phyloP scores from a whole-genome alignment of 2,329 filamentous ascomycete genomes.

The Ascosphaera pollenicola region DNA sequence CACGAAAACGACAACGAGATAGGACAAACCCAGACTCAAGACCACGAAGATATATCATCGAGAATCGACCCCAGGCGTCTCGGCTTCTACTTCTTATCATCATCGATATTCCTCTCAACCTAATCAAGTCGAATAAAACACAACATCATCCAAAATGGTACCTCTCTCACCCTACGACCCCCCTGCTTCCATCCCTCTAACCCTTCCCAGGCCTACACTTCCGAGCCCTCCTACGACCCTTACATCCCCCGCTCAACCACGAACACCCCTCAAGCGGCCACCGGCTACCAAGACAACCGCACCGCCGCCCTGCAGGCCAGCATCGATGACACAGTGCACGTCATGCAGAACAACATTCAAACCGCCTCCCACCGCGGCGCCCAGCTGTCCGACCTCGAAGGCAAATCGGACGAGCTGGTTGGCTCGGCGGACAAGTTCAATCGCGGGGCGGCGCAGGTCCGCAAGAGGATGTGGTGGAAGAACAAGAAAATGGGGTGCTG shows the following conservation, averaged over 20 bases:
- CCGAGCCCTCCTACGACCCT: constrained; percentile 55
- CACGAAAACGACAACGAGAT: no score
- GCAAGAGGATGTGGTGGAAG: constrained; percentile 99
- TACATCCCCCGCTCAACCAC: constrained; percentile 50
- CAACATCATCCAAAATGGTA: background rate
- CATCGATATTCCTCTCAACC: no score
- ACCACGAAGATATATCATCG: no score
- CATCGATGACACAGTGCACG: constrained; percentile 89
- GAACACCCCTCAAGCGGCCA: constrained; percentile 27
- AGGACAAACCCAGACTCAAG: no score
- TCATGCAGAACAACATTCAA: constrained; percentile 96
- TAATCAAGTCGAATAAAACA: no score
- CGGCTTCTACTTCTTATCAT: no score
- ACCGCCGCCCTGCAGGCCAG: constrained; percentile 66
- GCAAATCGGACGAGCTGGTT: constrained; percentile 84
- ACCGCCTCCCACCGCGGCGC: constrained; percentile 88
- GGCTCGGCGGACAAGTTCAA: constrained; percentile 89
- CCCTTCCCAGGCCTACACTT: background rate
- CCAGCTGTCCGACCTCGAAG: constrained; percentile 65
- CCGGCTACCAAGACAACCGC: constrained; percentile 13
- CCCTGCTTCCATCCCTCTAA: background rate
- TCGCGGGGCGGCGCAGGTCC: constrained; percentile 82
- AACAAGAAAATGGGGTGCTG: constrained; percentile 99
- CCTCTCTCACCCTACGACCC: background rate
- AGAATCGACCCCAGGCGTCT: no score